Evolutionary conservation across 2,329 filamentous ascomycete genomes (phyloP).

Genomic region (Grosmannia serpens): DNA sequence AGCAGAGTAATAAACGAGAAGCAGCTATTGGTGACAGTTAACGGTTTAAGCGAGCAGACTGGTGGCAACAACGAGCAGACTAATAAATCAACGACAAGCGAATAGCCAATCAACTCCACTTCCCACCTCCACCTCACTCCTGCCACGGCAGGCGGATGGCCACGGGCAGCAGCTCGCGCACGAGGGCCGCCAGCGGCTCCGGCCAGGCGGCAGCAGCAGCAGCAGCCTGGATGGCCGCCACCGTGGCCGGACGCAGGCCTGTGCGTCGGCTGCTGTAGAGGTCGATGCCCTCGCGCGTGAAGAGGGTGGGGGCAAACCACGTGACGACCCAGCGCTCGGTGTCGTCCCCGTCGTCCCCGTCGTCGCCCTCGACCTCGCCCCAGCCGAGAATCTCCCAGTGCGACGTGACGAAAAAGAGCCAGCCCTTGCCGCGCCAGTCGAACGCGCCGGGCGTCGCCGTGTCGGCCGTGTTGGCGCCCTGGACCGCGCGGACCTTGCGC

Average conservation of each 20-base stretch:
- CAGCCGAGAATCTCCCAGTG: conserved; percentile 77
- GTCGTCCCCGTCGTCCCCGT: conserved; percentile 11
- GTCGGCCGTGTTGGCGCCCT: conserved; percentile 49
- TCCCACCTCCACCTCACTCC: no score
- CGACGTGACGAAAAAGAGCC: conserved; percentile 57
- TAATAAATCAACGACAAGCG: no score
- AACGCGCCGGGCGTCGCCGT: conserved; percentile 26
- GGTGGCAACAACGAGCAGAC: no score
- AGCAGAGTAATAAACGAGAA: no score
- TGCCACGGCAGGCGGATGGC: conserved; percentile 41
- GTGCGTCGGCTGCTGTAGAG: conserved; percentile 55
- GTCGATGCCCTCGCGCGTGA: conserved; percentile 74
- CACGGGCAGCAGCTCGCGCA: conserved; percentile 37
- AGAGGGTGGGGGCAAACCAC: conserved; percentile 73
- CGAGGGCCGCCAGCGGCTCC: conserved; percentile 40
- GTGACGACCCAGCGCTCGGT: conserved; percentile 63
- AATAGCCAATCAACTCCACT: no score
- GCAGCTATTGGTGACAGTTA: no score
- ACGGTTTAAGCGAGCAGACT: no score
- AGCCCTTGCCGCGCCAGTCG: conserved; percentile 71
- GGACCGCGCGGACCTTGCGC: conserved; percentile 45
- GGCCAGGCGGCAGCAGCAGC: conserved; percentile 32
- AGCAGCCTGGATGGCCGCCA: conserved; percentile 4
- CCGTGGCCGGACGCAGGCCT: conserved; percentile 46
- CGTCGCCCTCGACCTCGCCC: conserved; percentile 40